Percentiles rank a stretch among this genome's conserved stretches.
These are phyloP conservation scores for Solanum aculeatissimum DNA, from an alignment of 305 asterid species.

Conservation along the genomic window DNA sequence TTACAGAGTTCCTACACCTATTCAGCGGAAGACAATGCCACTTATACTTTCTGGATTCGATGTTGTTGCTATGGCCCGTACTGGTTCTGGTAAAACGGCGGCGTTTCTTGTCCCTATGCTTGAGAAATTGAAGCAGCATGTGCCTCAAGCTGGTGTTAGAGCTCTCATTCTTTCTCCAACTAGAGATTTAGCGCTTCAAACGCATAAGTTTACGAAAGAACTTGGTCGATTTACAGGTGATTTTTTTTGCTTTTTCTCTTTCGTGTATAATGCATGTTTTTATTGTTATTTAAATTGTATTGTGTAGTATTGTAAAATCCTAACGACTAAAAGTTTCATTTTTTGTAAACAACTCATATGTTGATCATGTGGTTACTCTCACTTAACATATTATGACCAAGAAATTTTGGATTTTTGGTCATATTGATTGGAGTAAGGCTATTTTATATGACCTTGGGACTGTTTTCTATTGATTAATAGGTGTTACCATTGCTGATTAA, in stretches of 20 bases:
- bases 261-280: background rate
- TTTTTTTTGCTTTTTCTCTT: background rate
- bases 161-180: slow-evolving; percentile 86
- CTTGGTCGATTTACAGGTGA: slow-evolving; percentile 77
- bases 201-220: slow-evolving; percentile 68
- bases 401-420: background rate
- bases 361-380: background rate
- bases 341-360: background rate
- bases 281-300: background rate
- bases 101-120: slow-evolving; percentile 91
- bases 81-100: slow-evolving; percentile 95
- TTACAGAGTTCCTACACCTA: slow-evolving; percentile 89
- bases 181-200: slow-evolving; percentile 90
- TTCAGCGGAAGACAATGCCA: slow-evolving; percentile 88
- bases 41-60: slow-evolving; percentile 57
- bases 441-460: background rate
- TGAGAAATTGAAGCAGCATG: slow-evolving; percentile 73
- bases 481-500: background rate
- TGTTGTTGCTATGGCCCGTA: slow-evolving; percentile 93
- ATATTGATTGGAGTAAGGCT: background rate
- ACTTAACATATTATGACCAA: background rate
- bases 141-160: slow-evolving; percentile 81
- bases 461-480: background rate
- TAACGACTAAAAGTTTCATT: background rate
- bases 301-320: background rate